A percentile compares a stretch with the other conserved stretches of the same genome.
phyloP scores from a whole-genome alignment of 108 stramenopile species.

The Mayamaea pseudoterrestris region DNA sequence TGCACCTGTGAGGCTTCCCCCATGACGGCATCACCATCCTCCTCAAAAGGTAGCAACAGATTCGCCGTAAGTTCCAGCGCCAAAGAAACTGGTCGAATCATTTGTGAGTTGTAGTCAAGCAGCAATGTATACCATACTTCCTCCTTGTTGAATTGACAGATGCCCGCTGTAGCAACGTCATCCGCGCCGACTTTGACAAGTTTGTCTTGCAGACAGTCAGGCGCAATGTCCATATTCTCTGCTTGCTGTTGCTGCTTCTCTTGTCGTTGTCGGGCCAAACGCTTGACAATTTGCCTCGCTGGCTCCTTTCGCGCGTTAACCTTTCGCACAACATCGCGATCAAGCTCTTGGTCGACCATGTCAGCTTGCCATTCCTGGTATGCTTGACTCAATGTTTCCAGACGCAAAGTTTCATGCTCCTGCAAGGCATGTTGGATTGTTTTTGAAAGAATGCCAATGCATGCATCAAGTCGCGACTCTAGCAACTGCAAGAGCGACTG shows the following conservation, averaged over 20 bases:
- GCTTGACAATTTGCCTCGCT: slow-evolving; percentile 46
- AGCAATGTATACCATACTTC: not conserved
- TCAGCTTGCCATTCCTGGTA: slow-evolving; percentile 4
- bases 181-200: not conserved
- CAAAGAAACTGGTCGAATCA: slow-evolving; percentile 18
- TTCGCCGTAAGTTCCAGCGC: slow-evolving; percentile 56
- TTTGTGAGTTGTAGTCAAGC: not conserved
- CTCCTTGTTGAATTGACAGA: too few relatives aligned
- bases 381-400: slow-evolving; percentile 6
- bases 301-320: slow-evolving; percentile 53
- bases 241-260: slow-evolving; percentile 16
- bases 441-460: too few relatives aligned
- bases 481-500: too few relatives aligned
- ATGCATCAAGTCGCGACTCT: too few relatives aligned
- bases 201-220: too few relatives aligned
- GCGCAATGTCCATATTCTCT: slow-evolving; percentile 4
- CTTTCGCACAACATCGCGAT: slow-evolving; percentile 33
- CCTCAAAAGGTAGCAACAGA: slow-evolving; percentile 12
- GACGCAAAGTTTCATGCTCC: too few relatives aligned
- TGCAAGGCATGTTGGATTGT: too few relatives aligned
- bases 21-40: slow-evolving; percentile 19
- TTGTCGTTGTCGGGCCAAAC: slow-evolving; percentile 38
- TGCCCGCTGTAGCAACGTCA: slow-evolving; percentile 10
- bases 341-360: slow-evolving; percentile 41
- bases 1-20: too few relatives aligned